These are phyloP conservation scores for Singerocomus inundabilis DNA, from an alignment of 1,284 basidiomycete genomes.

Conservation along the genomic window DNA sequence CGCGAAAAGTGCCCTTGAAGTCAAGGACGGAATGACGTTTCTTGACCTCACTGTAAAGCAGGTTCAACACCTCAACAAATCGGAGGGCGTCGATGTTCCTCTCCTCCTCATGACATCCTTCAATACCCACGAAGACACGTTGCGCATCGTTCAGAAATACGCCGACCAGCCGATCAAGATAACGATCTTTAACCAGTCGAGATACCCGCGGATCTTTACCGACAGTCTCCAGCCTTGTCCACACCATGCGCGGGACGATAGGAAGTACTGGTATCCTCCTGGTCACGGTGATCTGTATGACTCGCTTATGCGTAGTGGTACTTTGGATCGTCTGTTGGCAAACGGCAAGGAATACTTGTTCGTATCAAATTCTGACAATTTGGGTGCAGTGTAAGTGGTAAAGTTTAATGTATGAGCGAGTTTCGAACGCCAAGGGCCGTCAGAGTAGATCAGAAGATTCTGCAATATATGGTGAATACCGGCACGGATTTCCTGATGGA, in stretches of 20 bases:
- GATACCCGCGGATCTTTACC: conserved; percentile 94
- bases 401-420: conserved; percentile 43
- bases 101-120: conserved; percentile 99
- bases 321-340: conserved; percentile 89
- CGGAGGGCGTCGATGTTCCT: conserved; percentile 74
- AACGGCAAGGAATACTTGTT: conserved; percentile 99
- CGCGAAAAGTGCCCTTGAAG: conserved; percentile 85
- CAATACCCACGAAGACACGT: conserved; percentile 95
- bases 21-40: conserved; percentile 97
- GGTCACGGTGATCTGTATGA: conserved; percentile 98
- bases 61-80: conserved; percentile 82
- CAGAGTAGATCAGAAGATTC: conserved; percentile 76
- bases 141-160: conserved; percentile 97
- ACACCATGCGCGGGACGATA: conserved; percentile 65
- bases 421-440: conserved; percentile 7
- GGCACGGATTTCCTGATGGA: conserved; percentile 94
- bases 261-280: conserved; percentile 96
- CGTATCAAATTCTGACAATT: conserved; percentile 97
- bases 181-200: conserved; percentile 93
- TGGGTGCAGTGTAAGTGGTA: conserved; percentile 94
- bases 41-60: conserved; percentile 93
- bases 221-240: conserved; percentile 87
- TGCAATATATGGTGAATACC: conserved; percentile 87
- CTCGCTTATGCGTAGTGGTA: conserved; percentile 88
- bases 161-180: conserved; percentile 93